phyloP scores from a whole-genome alignment of 1,284 basidiomycete genomes.

The Moesziomyces sp. region DNA sequence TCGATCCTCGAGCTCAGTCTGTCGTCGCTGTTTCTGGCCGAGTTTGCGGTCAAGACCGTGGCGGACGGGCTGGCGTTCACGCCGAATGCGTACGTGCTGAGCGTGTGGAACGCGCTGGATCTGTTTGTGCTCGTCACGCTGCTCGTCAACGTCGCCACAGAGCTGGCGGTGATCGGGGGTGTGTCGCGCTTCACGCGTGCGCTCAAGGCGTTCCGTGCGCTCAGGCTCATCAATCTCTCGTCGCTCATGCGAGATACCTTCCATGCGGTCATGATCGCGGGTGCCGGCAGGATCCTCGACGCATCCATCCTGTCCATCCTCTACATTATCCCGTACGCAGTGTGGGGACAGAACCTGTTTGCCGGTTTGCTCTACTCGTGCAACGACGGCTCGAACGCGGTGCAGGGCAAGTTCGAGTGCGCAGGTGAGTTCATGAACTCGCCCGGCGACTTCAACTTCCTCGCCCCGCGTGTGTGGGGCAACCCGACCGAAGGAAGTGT shows the following conservation, averaged over 20 bases:
- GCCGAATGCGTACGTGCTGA: conserved; percentile 91
- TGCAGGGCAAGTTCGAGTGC: conserved; percentile 76
- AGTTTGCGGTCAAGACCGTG: conserved; percentile 89
- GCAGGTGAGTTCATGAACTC: conserved; percentile 76
- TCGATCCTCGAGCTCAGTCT: conserved; percentile 83
- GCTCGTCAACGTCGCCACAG: conserved; percentile 82
- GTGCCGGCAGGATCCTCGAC: conserved; percentile 85
- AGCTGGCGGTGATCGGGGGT: conserved; percentile 78
- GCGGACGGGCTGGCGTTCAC: conserved; percentile 89
- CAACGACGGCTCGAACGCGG: conserved; percentile 75
- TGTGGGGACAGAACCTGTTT: conserved; percentile 97
- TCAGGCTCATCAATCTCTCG: conserved; percentile 83
- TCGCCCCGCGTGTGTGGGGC: conserved; percentile 86
- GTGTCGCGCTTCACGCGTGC: conserved; percentile 84
- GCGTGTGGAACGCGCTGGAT: conserved; percentile 92
- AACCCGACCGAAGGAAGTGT: conserved; percentile 84
- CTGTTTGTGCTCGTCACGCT: conserved; percentile 85
- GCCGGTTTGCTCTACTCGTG: conserved; percentile 84
- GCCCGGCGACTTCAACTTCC: conserved; percentile 74
- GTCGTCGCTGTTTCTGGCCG: conserved; percentile 80
- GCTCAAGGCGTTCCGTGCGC: conserved; percentile 86
- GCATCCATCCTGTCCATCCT: conserved; percentile 91
- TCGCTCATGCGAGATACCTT: conserved; percentile 84
- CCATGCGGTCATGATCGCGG: conserved; percentile 89
- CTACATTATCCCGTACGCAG: conserved; percentile 93